Conservation (phyloP, 2,329 filamentous ascomycete genomes). For the Sclerotinia trifoliorum region DNA sequence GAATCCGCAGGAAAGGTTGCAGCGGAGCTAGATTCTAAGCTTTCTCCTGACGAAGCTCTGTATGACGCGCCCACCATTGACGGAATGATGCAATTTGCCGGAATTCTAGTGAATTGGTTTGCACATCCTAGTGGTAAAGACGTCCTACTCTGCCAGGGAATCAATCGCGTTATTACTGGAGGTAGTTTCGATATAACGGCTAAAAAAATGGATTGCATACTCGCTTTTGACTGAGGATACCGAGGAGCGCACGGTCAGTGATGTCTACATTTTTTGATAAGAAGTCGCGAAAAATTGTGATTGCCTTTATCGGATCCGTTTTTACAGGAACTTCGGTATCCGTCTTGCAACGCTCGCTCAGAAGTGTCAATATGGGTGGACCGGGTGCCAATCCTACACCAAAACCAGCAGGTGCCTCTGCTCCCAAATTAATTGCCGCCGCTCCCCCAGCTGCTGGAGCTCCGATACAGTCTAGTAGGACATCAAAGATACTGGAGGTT, state of each 20-base stretch:
- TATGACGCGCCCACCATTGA: too few species aligned
- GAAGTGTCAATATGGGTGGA: background rate
- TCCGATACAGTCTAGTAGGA: background rate
- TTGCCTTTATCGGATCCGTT: background rate
- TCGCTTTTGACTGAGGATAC: background rate
- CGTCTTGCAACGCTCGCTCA: background rate
- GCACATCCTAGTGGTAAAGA: slow-evolving; percentile 30
- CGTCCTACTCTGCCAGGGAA: slow-evolving; percentile 15
- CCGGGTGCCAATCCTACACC: background rate
- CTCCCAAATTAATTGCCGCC: background rate
- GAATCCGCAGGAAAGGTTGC: too few species aligned
- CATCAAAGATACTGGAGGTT: background rate
- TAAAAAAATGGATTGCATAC: background rate
- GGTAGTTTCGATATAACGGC: background rate
- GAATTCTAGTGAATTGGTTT: slow-evolving; percentile 18
- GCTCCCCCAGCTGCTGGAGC: background rate
- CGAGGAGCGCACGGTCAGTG: background rate
- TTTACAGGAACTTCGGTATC: background rate
- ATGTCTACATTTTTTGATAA: background rate
- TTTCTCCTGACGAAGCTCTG: too few species aligned
- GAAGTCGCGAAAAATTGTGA: background rate
- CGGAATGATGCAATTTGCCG: too few species aligned
- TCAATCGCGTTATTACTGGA: slow-evolving; percentile 7
- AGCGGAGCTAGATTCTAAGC: too few species aligned
- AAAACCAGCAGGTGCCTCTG: background rate